A percentile compares a stretch with the other conserved stretches of the same genome.
Conservation (phyloP, 2,329 filamentous ascomycete species). For the Botrytis pseudocinerea region DNA sequence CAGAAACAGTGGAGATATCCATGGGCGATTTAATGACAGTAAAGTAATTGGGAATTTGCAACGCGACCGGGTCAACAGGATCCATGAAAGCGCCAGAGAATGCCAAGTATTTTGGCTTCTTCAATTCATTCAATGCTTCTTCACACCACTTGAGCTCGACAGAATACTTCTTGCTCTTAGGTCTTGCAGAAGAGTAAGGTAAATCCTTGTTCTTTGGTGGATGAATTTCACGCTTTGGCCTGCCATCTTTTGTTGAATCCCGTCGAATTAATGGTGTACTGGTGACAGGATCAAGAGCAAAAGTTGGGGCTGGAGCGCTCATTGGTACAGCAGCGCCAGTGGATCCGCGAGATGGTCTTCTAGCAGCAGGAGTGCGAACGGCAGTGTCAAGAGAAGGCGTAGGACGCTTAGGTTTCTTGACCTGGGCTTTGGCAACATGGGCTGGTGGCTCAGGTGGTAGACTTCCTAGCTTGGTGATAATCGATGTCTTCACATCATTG, state of each 20-base stretch:
- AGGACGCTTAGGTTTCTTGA: conserved; percentile 62
- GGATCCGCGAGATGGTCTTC: conserved; percentile 43
- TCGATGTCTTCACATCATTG: conserved; percentile 58
- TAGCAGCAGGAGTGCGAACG: conserved; percentile 41
- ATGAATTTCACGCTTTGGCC: conserved; percentile 92
- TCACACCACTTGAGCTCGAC: conserved; percentile 90
- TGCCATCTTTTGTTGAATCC: conserved; percentile 74
- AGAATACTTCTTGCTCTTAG: conserved; percentile 87
- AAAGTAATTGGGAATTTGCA: conserved; percentile 92
- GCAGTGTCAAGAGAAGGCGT: conserved; percentile 47
- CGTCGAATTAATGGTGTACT: conserved; percentile 81
- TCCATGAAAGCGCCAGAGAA: conserved; percentile 74
- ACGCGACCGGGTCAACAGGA: conserved; percentile 88
- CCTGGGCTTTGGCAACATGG: conserved; percentile 49
- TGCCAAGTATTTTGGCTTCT: conserved; percentile 68
- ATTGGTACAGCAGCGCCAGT: conserved; percentile 40
- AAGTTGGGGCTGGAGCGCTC: conserved; percentile 53
- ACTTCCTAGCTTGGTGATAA: conserved; percentile 54
- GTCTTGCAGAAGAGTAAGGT: conserved; percentile 79
- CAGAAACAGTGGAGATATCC: conserved; percentile 82
- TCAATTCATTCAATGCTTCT: conserved; percentile 74
- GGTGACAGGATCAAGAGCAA: conserved; percentile 70
- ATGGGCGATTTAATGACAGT: conserved; percentile 95
- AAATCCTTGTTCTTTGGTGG: conserved; percentile 88
- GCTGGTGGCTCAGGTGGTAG: conserved; percentile 47